These are phyloP conservation scores for Silene coronaria DNA, from an alignment of 179 eudicot species.

Conservation along the genomic window DNA sequence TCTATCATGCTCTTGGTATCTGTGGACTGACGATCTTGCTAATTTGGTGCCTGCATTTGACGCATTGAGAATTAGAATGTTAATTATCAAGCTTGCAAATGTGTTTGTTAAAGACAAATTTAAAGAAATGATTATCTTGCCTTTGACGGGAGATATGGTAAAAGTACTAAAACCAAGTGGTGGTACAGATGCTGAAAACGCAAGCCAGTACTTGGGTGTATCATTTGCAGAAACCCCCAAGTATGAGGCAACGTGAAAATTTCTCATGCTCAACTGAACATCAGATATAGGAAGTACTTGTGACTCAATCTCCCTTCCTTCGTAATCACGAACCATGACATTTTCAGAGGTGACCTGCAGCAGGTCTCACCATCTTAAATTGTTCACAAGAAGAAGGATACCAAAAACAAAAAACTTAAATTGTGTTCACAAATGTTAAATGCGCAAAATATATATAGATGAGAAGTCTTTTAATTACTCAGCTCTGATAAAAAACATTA, in stretches of 20 bases:
- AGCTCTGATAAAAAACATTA: no score
- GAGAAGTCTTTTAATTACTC: no score
- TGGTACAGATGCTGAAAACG: constrained; percentile 77
- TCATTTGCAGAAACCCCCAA: constrained; percentile 46
- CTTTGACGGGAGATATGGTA: constrained; percentile 47
- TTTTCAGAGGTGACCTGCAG: constrained; percentile 57
- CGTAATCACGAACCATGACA: constrained; percentile 60
- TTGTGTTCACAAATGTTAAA: background rate
- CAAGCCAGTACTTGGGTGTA: constrained; percentile 73
- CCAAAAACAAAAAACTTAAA: background rate
- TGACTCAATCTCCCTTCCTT: constrained; percentile 70
- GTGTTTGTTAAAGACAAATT: constrained; percentile 5
- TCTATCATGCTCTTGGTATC: constrained; percentile 29
- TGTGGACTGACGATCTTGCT: constrained; percentile 34
- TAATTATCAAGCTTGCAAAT: background rate
- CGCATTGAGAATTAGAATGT: constrained; percentile 6
- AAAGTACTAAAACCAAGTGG: constrained; percentile 95
- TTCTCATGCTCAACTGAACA: constrained; percentile 51
- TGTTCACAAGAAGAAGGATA: constrained; percentile 1
- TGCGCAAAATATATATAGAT: background rate
- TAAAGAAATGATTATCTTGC: constrained; percentile 29
- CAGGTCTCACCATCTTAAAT: constrained; percentile 18
- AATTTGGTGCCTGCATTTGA: constrained; percentile 46
- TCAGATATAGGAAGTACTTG: constrained; percentile 73
- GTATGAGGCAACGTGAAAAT: constrained; percentile 55